A percentile compares a stretch with the other conserved stretches of the same genome.
These are phyloP conservation scores for Blastobotrys mokoenaii DNA, from an alignment of 805 yeast genomes.

Conservation along the genomic window DNA sequence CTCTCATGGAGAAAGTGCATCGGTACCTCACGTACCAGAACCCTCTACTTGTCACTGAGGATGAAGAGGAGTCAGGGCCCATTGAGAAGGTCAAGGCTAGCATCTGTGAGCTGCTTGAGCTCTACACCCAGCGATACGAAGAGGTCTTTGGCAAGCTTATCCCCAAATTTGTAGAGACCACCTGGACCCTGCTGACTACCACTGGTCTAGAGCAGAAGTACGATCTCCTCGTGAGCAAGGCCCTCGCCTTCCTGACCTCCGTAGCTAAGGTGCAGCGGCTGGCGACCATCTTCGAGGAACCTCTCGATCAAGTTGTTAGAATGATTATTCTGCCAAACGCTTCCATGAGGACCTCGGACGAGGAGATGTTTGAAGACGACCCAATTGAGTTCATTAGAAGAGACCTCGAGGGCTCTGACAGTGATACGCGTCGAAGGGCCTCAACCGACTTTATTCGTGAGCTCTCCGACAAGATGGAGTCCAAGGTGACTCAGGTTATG, in stretches of 20 bases:
- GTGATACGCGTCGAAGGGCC: slow-evolving; percentile 84
- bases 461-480: slow-evolving; percentile 69
- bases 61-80: slow-evolving; percentile 60
- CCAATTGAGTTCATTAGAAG: slow-evolving; percentile 89
- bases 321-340: slow-evolving; percentile 85
- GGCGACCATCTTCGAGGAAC: slow-evolving; percentile 51
- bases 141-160: slow-evolving; percentile 81
- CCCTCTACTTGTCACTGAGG: slow-evolving; percentile 45
- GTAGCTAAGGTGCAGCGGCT: slow-evolving; percentile 65
- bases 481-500: slow-evolving; percentile 63
- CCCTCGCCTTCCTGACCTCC: slow-evolving; percentile 74
- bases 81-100: slow-evolving; percentile 68
- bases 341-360: slow-evolving; percentile 76
- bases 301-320: slow-evolving; percentile 67
- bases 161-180: slow-evolving; percentile 66
- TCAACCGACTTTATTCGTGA: slow-evolving; percentile 90
- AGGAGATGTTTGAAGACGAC: slow-evolving; percentile 92
- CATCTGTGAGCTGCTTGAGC: slow-evolving; percentile 74
- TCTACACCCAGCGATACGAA: slow-evolving; percentile 84
- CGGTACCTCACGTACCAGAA: slow-evolving; percentile 64
- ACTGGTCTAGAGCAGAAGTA: slow-evolving; percentile 65
- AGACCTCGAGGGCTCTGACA: slow-evolving; percentile 91
- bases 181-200: slow-evolving; percentile 68
- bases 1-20: slow-evolving; percentile 74
- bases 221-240: slow-evolving; percentile 75